phyloP scores from a whole-genome alignment of 75 land plant genomes.

The Cunninghamia lanceolata region DNA sequence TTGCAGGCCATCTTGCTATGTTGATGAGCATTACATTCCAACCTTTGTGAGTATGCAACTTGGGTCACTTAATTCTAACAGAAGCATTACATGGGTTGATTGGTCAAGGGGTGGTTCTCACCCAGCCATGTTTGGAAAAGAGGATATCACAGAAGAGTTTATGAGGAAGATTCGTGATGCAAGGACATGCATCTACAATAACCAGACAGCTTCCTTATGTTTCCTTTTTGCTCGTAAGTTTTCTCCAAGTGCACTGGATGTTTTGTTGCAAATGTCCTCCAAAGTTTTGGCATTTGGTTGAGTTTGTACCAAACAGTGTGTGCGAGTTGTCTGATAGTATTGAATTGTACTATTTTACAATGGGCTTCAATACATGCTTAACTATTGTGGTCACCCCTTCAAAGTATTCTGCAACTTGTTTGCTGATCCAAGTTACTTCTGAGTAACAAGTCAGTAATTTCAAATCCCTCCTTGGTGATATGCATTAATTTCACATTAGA shows the following conservation, averaged over 20 bases:
- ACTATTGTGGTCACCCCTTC: background rate
- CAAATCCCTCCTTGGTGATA: background rate
- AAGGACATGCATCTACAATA: constrained; percentile 42
- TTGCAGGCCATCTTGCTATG: constrained; percentile 59
- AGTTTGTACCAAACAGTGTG: background rate
- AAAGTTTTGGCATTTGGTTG: background rate
- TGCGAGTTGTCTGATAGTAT: background rate
- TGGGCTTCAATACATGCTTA: background rate
- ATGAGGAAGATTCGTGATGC: constrained; percentile 25
- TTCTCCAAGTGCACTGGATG: constrained; percentile 57
- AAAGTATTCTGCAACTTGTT: background rate
- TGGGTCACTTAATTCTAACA: constrained; percentile 35
- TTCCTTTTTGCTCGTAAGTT: constrained; percentile 65
- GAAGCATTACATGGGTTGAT: constrained; percentile 52
- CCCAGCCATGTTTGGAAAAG: constrained; percentile 52
- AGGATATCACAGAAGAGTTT: constrained; percentile 45
- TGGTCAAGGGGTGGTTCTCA: constrained; percentile 64
- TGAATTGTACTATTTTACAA: background rate
- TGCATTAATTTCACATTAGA: background rate
- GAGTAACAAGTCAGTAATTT: background rate
- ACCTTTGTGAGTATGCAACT: constrained; percentile 52
- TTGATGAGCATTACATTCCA: constrained; percentile 72
- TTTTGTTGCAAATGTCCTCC: constrained; percentile 23
- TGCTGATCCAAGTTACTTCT: background rate
- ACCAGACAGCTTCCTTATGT: constrained; percentile 23